phyloP scores from a whole-genome alignment of 2,329 filamentous ascomycete genomes.

The Cryphonectria nitschkei region DNA sequence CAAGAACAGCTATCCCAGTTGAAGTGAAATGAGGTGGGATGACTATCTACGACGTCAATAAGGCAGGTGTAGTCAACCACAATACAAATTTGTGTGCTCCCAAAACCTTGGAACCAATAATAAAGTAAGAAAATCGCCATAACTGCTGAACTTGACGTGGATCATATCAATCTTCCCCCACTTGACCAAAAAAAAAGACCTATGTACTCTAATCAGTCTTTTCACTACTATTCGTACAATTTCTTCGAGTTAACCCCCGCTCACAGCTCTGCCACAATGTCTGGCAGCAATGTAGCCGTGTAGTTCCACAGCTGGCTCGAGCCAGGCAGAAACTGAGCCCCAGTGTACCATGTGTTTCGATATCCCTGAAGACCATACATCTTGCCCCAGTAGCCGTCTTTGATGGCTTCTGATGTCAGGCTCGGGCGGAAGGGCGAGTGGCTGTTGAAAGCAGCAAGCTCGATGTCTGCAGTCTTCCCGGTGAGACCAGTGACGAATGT shows the following conservation, averaged over 20 bases:
- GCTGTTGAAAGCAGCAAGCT: slow-evolving; percentile 31
- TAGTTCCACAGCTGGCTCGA: slow-evolving; percentile 10
- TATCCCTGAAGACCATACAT: slow-evolving; percentile 40
- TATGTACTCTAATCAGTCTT: not conserved
- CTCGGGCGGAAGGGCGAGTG: slow-evolving; percentile 34
- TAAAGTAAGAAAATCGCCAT: not conserved
- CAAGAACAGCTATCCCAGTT: no score
- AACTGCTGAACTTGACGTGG: not conserved
- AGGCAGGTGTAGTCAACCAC: not conserved
- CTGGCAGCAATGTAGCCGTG: slow-evolving; percentile 4
- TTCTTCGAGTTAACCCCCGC: not conserved
- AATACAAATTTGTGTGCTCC: not conserved
- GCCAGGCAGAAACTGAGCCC: slow-evolving; percentile 30
- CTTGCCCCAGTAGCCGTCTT: slow-evolving; percentile 37
- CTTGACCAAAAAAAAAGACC: no score
- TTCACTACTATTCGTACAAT: not conserved
- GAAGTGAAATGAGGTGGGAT: no score
- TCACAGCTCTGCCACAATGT: not conserved
- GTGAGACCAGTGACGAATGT: slow-evolving; percentile 9
- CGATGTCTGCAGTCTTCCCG: not conserved
- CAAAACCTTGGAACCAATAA: not conserved
- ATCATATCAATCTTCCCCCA: not conserved
- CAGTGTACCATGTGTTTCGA: slow-evolving; percentile 41
- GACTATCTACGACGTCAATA: no score
- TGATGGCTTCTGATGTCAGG: slow-evolving; percentile 34